These are phyloP conservation scores for Nicotiana undulata DNA, from an alignment of 257 asterid genomes.

Conservation along the genomic window DNA sequence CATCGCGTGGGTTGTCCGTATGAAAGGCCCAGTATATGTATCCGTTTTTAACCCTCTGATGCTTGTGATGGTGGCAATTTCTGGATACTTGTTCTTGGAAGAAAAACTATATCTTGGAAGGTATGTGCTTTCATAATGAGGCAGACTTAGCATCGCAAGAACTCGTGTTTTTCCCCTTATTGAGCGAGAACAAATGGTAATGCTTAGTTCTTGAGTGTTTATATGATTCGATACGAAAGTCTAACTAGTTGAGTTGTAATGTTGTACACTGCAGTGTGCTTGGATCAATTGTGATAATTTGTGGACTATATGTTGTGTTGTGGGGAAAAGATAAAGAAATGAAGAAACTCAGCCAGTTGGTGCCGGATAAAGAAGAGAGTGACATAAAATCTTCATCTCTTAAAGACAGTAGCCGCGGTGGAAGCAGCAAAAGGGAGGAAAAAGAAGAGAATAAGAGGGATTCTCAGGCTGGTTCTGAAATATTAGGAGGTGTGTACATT, in stretches of 20 bases:
- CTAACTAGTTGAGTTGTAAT: neutral
- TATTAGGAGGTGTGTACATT: conserved; percentile 3
- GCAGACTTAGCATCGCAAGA: neutral
- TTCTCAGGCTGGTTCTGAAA: conserved; percentile 7
- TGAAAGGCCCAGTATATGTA: conserved; percentile 66
- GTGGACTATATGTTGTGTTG: conserved; percentile 49
- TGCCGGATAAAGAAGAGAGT: conserved; percentile 11
- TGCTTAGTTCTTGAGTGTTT: neutral
- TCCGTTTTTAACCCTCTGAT: conserved; percentile 58
- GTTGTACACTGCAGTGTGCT: conserved; percentile 27
- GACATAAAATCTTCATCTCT: neutral
- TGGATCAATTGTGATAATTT: conserved; percentile 48
- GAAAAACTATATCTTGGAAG: conserved; percentile 61
- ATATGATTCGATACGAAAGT: neutral
- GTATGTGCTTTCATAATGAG: conserved; percentile 15
- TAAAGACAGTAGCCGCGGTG: neutral
- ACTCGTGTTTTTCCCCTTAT: neutral
- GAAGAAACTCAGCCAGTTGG: conserved; percentile 25
- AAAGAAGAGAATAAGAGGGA: neutral
- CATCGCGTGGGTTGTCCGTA: conserved; percentile 41
- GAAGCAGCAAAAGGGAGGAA: conserved; percentile 1
- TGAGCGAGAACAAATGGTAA: no score
- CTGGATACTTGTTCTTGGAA: conserved; percentile 44
- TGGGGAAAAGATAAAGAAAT: conserved; percentile 64
- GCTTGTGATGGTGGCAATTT: conserved; percentile 58